Conservation (phyloP, 2,329 filamentous ascomycete species). For the Myriosclerotinia scirpicola region DNA sequence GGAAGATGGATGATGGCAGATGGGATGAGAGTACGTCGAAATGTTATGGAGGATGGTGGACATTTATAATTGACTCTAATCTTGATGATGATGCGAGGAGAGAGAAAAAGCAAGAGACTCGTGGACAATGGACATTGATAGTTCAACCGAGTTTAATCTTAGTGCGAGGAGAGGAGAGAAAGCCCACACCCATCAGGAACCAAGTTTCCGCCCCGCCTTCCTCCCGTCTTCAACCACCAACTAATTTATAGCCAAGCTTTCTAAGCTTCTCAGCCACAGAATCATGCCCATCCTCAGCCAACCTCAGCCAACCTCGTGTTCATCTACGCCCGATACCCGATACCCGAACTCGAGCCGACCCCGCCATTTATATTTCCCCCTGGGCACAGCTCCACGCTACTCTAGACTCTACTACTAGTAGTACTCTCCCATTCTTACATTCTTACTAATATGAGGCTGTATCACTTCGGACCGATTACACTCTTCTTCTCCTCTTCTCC, state of each 20-base stretch:
- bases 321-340: background rate
- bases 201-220: background rate
- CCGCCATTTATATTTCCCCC: no score
- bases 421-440: background rate
- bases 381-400: background rate
- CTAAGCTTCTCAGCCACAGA: background rate
- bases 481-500: background rate
- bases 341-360: background rate
- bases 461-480: conserved; percentile 5
- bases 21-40: no score
- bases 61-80: no score
- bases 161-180: no score
- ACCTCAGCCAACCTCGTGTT: background rate
- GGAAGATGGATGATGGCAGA: no score
- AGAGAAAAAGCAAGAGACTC: no score
- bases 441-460: background rate
- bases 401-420: no score
- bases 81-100: no score
- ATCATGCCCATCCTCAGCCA: background rate
- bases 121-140: no score
- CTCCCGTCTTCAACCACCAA: background rate
- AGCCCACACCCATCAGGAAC: background rate
- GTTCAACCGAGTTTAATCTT: no score
- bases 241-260: background rate
- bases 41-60: no score